Evolutionary conservation across 2,329 filamentous ascomycete genomes (phyloP), one percentile per base, ranked within the genome.

Genomic region (Fusarium buxicola): DNA sequence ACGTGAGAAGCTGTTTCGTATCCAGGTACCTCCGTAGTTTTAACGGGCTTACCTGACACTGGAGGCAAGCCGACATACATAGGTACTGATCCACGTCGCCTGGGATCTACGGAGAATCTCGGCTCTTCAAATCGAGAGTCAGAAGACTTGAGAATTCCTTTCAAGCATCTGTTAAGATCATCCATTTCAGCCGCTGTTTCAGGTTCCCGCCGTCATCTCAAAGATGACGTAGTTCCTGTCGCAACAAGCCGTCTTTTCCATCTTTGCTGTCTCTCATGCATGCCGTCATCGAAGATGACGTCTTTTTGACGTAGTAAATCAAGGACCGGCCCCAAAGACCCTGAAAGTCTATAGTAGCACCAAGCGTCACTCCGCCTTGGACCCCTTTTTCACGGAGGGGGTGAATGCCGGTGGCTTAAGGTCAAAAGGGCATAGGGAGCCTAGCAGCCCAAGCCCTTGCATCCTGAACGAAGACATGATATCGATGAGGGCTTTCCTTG

Each of bases 231-330:
- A 11, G 21, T 15, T 16, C 15, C 30, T n/a, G 36, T 54, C 38
- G 39, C 49, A 38, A 13, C 56, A 48, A 46, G 38, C 30, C 11
- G n/a, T 44, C 8, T 15, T 31, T 24, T 18, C 18, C 7, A 27
- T 43, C 13, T 21, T 39, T 18, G 44, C 36, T 15, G 13, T 13
- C 41, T 12, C 24, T 49, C 35, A 40, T 16, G 39, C 24, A 21
- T 16, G 21, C 32, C 15, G 4, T 28, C 15, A 38, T 28, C 7
- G 13, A 40, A 18, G 8, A 49, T 63, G 51, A 66, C 62, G 62
- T 63, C 49, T 46, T 39, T 30, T 63, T 36, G 21, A 66, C 62
- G 62, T 66, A 63, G 52, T 51, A 25, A 51, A 30, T 25, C 15
- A 16, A 35, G 16, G 30, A 36, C 44, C 55, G 35, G 18, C n/a